Conservation (phyloP, 2,329 filamentous ascomycete species). For the Alternaria arborescens region DNA sequence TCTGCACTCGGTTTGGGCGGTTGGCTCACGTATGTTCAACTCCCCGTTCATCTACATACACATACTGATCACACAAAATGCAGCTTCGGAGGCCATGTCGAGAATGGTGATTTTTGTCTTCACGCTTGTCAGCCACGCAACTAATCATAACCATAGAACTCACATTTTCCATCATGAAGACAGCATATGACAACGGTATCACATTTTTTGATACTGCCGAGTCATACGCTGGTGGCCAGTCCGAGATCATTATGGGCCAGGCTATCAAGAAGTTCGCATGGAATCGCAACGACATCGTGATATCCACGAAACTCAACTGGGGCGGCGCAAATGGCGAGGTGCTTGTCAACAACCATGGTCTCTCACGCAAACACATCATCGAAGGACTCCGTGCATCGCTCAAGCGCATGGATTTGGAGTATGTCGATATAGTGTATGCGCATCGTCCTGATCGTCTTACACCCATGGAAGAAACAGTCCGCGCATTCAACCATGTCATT, state of each 20-base stretch:
- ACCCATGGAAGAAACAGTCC: conserved; percentile 75
- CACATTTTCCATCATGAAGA: conserved; percentile 63
- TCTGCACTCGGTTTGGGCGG: conserved; percentile 73
- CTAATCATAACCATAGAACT: conserved; percentile 52
- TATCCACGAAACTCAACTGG: conserved; percentile 56
- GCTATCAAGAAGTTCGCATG: conserved; percentile 66
- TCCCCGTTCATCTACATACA: not conserved
- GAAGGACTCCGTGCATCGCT: conserved; percentile 71
- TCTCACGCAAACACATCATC: conserved; percentile 74
- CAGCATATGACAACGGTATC: conserved; percentile 65
- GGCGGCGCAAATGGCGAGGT: conserved; percentile 60
- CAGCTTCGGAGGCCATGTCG: conserved; percentile 70
- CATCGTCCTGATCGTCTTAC: conserved; percentile 74
- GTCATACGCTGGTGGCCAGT: conserved; percentile 61
- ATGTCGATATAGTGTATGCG: conserved; percentile 75
- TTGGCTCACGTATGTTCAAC: conserved; percentile 68
- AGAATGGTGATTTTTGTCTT: conserved; percentile 60
- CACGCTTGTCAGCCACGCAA: conserved; percentile 1
- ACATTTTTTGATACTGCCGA: conserved; percentile 44
- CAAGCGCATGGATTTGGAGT: conserved; percentile 65
- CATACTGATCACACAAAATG: not conserved
- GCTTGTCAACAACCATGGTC: conserved; percentile 71
- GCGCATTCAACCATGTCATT: conserved; percentile 76
- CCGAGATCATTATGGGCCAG: conserved; percentile 64
- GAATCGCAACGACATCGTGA: conserved; percentile 58